phyloP scores from a whole-genome alignment of 176 grass and related monocot genomes.

The Dendrocalamus sinicus region DNA sequence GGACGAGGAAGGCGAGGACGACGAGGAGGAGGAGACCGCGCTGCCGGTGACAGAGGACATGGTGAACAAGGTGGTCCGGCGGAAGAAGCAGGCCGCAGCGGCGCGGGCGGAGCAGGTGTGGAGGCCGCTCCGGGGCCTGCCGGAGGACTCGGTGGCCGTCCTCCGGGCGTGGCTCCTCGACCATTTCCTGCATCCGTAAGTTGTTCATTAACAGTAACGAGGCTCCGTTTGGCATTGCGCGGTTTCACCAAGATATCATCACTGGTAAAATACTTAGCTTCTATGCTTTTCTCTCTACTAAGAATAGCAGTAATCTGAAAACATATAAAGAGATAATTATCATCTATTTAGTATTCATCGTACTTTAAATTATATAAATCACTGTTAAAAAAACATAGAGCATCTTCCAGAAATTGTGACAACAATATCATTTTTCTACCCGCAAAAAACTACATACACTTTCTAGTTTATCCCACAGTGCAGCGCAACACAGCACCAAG shows the following conservation, averaged over 20 bases:
- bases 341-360: no score
- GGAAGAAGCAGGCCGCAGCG: conserved; percentile 54
- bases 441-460: no score
- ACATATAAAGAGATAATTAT: no score
- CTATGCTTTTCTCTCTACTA: no score
- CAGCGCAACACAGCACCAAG: no score
- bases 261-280: no score
- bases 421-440: no score
- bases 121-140: conserved; percentile 79
- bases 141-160: conserved; percentile 73
- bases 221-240: not conserved
- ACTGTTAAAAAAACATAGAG: no score
- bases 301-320: no score
- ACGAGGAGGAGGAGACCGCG: conserved; percentile 13
- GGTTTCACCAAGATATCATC: not conserved
- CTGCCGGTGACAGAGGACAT: conserved; percentile 5
- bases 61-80: conserved; percentile 55
- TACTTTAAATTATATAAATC: no score
- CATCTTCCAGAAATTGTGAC: no score
- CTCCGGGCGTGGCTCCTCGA: conserved; percentile 93
- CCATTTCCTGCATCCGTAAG: conserved; percentile 98
- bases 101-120: conserved; percentile 67
- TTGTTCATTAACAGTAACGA: not conserved
- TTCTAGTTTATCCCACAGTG: no score
- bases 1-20: not conserved